Base-by-base conservation (phyloP, 345 rosid genomes). In the Pistacia integerrima region DNA sequence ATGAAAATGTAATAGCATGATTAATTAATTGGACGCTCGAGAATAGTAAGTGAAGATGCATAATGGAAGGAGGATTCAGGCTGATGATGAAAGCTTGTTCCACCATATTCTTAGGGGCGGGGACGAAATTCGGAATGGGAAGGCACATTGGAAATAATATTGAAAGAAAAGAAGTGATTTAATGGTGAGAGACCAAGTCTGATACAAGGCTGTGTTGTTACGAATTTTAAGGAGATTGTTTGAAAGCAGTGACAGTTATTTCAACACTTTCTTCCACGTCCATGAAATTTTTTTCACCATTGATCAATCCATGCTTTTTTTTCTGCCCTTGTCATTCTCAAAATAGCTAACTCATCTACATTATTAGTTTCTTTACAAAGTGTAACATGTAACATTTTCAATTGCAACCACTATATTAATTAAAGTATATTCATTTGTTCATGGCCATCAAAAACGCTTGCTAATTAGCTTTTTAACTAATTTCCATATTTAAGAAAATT, bases 161-260 rank as follows among this genome's bases (percentile, higher is more conserved):
- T 54, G 33, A 57, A 66, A 51, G 52, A 69, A 67, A 41, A 51
- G 25, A 46, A 16, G 56, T n/a, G 71, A 61, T 64, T 75, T 46
- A 25, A 64, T n/a, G 81, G 81, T 73, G 67, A 65, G 52, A 69
- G 84, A 77, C 80, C 72, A 36, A 73, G 77, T 77, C 80, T 44
- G 12, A 73, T 18, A 73, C 2, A 8, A 25, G 68, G 41, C 38
- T 25, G 25, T 17, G 20, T 46, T 73, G 73, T 33, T 33, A 49
- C 80, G 72, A 25, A 2, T 68, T 81, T 73, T 4, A 57, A 22
- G 80, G 80, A 72, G 78, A 48, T 51, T 4, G 41, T 61, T 8
- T 36, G 41, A 36, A 36, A 36, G 52, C 12, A 12, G 13, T 2
- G 41, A 36, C 41, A 49, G 52, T 12, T 51, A 51, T 51, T 51